Base-by-base conservation (phyloP, 176 grass and related monocot species). In the Oryza rufipogon region DNA sequence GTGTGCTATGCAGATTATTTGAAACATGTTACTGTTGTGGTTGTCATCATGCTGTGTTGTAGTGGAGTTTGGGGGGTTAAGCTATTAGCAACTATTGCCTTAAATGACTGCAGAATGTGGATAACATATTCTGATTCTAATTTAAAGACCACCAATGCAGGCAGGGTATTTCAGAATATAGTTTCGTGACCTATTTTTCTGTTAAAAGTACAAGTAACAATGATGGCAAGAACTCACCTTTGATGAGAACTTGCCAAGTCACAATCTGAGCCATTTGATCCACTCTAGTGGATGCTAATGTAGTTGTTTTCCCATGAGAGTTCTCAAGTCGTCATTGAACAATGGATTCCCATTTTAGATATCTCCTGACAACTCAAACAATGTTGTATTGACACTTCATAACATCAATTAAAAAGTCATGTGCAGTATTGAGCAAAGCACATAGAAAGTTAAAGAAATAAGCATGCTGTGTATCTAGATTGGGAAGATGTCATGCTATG, bases 1-100 rank as follows among this genome's bases (percentile, higher is more conserved):
- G 34, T 77, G 17, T 80, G 26, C 16, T 70, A 65, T 68, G 26
- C 30, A 76, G 25, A 4, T 63, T 70, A 64, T 63, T 63, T 73
- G 1, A 60, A 67, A 73, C 71, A 81, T 84, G 28, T 51, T 68
- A 10, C 49, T 81, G 2, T 22, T 86, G 7, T 74, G 66, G 11
- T 45, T 60, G 22, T 60, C 5, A 68, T 74, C 60, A 3, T 23
- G 22, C n/a, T 78, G 28, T 83, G 48, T 61, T 71, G 41, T 77
- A 67, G 52, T 30, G 8, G 14, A 69, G 42, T 44, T 44, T 44
- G 42, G 58, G 44, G 25, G 23, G 63, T 28, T 68, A 9, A 19
- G 4, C 30, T 70, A 30, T 87, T 78, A 65, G 73, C 7, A 28
- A 56, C 10, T 64, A 1, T 28, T 44, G 17, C 17, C 15, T 64